Evolutionary conservation across 2,329 filamentous ascomycete species (phyloP).

Genomic region (Ophidiomyces ophidiicola): DNA sequence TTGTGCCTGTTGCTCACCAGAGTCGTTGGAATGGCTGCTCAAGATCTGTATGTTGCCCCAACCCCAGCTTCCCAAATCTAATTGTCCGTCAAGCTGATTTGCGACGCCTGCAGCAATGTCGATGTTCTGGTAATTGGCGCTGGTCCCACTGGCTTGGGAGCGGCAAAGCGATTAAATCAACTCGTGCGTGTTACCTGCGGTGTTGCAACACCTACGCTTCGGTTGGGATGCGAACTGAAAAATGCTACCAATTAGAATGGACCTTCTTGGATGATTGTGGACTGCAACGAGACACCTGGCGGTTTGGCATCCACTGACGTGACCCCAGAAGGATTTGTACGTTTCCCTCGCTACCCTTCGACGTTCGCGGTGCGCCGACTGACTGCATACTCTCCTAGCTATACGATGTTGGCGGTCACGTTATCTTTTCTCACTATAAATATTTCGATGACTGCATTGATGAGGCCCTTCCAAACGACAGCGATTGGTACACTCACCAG

Average conservation of each 20-base stretch:
- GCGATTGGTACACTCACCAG: constrained; percentile 96
- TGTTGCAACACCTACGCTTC: constrained; percentile 13
- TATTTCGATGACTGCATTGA: constrained; percentile 99
- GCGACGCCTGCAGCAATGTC: constrained; percentile 53
- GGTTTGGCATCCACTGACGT: constrained; percentile 92
- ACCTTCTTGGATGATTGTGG: constrained; percentile 91
- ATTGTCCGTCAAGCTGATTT: background rate
- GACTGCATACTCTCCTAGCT: constrained; percentile 48
- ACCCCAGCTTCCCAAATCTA: background rate
- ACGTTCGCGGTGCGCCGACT: background rate
- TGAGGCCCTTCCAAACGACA: constrained; percentile 84
- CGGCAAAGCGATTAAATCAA: constrained; percentile 94
- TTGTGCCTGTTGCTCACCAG: too few species aligned
- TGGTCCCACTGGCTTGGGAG: constrained; percentile 92
- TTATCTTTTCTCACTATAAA: constrained; percentile 99
- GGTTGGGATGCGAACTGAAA: background rate
- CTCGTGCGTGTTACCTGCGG: constrained; percentile 49
- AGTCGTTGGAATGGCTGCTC: background rate
- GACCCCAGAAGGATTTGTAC: constrained; percentile 91
- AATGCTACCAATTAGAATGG: constrained; percentile 50
- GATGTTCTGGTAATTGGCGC: constrained; percentile 97
- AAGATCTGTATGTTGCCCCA: constrained; percentile 4
- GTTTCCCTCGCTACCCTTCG: constrained; percentile 32
- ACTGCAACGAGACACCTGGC: constrained; percentile 81
- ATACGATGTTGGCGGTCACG: constrained; percentile 95